Evolutionary conservation across 257 asterid species (phyloP), one percentile per base, ranked within the genome.

Genomic region (Solanum lycopersicoides): DNA sequence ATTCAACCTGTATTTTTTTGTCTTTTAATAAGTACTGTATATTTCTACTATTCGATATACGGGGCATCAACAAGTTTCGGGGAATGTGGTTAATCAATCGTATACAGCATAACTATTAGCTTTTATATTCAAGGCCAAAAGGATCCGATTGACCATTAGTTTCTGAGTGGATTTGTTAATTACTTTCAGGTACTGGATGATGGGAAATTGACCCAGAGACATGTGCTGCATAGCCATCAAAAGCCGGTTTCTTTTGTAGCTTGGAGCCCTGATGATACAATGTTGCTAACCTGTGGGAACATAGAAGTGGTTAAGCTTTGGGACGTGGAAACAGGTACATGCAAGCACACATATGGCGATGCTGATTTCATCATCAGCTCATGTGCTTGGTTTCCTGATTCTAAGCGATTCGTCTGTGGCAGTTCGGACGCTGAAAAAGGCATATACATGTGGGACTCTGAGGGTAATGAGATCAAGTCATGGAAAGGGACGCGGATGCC

Each of bases 371-470:
- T 89, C 6, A 94, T 95, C 89, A 93, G 97, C 90, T 96, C 98
- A 42, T 96, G 99, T 88, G 99, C 98, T 84, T 96, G 99, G 99
- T 95, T 96, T 90, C 99, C 98, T 18, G 98, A 96, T 92, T 96
- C 99, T 76, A 93, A 90, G 91, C 92, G 96, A 76, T 93, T 96
- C 34, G 98, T 95, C 85, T 96, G 98, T 87, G 99, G 99, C 91
- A 95, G 98, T 92, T 94, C 98, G 2, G 98, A 91, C 63, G 95
- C 98, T 59, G 94, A 91, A 86, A 96, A 94, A 87, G 99, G 99
- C 86, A 96, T 96, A 84, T 95, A 89, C 95, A 91, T 94, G 98
- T 96, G 98, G 98, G 99, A 95, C 91, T 89, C 93, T 83, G 96
- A 94, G 39, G 99, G 98, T 25, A 94, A 94, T 25, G 95, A 96